Evolutionary conservation across 257 asterid genomes (phyloP).

Genomic region (Rhazya stricta): DNA sequence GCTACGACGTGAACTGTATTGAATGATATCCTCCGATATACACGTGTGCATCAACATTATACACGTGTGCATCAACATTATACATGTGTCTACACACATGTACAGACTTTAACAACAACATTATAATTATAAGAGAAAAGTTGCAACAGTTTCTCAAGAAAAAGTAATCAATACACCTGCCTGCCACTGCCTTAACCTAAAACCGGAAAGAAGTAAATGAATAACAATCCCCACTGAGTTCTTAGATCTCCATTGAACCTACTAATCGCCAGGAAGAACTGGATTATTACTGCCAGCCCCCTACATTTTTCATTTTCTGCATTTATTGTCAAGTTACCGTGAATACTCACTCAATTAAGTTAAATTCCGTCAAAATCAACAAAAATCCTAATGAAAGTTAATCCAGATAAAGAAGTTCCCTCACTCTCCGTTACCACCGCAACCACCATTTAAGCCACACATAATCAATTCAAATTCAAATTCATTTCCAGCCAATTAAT

Average conservation of each 20-base stretch:
- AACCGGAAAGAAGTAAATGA: background rate
- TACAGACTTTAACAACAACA: background rate
- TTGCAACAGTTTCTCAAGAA: background rate
- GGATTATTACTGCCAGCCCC: background rate
- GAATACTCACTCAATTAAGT: conserved; percentile 1
- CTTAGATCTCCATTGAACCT: conserved; percentile 15
- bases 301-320: background rate
- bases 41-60: background rate
- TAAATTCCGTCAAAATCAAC: conserved; percentile 2
- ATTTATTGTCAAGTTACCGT: background rate
- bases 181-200: background rate
- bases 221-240: background rate
- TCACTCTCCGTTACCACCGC: background rate
- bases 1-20: background rate
- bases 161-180: conserved; percentile 1
- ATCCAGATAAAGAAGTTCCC: background rate
- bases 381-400: background rate
- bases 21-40: background rate
- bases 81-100: background rate
- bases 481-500: conserved; percentile 3
- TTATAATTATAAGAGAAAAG: background rate
- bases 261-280: background rate
- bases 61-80: background rate
- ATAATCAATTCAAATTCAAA: conserved; percentile 13
- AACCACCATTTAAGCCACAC: conserved; percentile 6